Base-by-base conservation (phyloP, 768 basidiomycete genomes). In the Candolleomyces efflorescens region DNA sequence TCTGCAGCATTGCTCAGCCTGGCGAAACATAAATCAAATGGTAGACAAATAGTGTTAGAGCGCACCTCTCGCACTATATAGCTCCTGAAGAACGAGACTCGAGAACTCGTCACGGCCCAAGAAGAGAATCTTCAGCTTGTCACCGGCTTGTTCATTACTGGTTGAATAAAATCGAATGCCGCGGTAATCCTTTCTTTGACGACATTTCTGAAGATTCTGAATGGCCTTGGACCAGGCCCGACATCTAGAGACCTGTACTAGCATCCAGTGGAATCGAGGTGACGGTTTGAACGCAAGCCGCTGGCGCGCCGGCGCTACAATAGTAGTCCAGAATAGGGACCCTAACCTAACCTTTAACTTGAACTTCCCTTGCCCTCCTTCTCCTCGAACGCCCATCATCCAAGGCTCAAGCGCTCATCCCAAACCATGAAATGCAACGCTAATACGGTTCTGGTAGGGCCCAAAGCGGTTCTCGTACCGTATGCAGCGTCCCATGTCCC, bases 41-140 rank as follows among this genome's bases (percentile, higher is more conserved):
- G 39, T 15, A 60, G 24, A 9, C 17, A 26, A 17, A 1, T 36
- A 20, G 27, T 2, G 26, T 15, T 15, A 55, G 23, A 18, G 65
- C 63, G 38, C 27, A 89, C 93, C 92, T 71, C 68, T 68, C 5
- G 89, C 87, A 15, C 71, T 65, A 56, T 88, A 73, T 1, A 96
- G 69, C 55, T 86, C 77, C 53, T 80, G 71, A 50, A 97, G 78
- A 2, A 92, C 84, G 6, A 74, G 71, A 65, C 88, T 89, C 1
- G 94, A 96, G 70, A 96, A 96, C 64, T 86, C 82, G 68, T 95
- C 94, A 17, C 92, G 88, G 52, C 94, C 94, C 67, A 92, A 82
- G 69, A 92, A 96, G 5, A 97, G 78, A 43, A 97, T 81, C n/a
- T 84, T 81, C 67, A 92, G 88, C 4, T 61, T 63, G 26, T 59